A percentile compares a stretch with the other conserved stretches of the same genome.
Conservation (phyloP, 2,329 filamentous ascomycete species). For the Clarireedia homoeocarpa region DNA sequence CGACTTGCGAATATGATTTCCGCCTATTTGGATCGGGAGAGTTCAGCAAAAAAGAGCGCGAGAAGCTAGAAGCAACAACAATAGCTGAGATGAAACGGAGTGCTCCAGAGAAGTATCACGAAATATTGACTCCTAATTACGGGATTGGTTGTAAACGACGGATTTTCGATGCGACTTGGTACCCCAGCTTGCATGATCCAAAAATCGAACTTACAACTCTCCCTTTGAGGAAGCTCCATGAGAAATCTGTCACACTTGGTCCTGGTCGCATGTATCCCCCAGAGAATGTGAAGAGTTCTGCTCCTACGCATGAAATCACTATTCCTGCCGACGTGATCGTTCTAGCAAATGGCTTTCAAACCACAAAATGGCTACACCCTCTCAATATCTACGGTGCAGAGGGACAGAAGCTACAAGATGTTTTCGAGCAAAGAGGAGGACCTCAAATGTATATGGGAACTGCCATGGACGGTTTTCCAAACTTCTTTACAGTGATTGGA, state of each 20-base stretch:
- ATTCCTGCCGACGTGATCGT: slow-evolving; percentile 49
- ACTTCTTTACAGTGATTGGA: slow-evolving; percentile 51
- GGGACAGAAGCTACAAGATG: slow-evolving; percentile 41
- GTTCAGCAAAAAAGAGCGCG: slow-evolving; percentile 34
- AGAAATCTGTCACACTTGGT: slow-evolving; percentile 42
- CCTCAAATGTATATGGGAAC: slow-evolving; percentile 50
- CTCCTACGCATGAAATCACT: slow-evolving; percentile 30
- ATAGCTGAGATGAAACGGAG: slow-evolving; percentile 38
- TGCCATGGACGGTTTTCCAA: slow-evolving; percentile 50
- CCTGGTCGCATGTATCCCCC: slow-evolving; percentile 40
- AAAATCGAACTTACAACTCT: slow-evolving; percentile 46
- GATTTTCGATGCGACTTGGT: slow-evolving; percentile 46
- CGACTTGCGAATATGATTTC: slow-evolving; percentile 36
- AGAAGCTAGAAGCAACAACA: slow-evolving; percentile 34
- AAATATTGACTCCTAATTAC: slow-evolving; percentile 50
- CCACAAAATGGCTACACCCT: slow-evolving; percentile 45
- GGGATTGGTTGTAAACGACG: slow-evolving; percentile 49
- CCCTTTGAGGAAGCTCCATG: slow-evolving; percentile 39
- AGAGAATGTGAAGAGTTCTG: slow-evolving; percentile 16
- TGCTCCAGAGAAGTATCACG: slow-evolving; percentile 48
- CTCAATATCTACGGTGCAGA: slow-evolving; percentile 41
- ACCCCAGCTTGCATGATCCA: slow-evolving; percentile 38
- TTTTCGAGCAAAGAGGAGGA: slow-evolving; percentile 47
- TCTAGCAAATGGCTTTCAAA: slow-evolving; percentile 50
- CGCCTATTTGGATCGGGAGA: slow-evolving; percentile 38